Conservation (phyloP, 2,329 filamentous ascomycete genomes). For the Rutstroemia sp. region DNA sequence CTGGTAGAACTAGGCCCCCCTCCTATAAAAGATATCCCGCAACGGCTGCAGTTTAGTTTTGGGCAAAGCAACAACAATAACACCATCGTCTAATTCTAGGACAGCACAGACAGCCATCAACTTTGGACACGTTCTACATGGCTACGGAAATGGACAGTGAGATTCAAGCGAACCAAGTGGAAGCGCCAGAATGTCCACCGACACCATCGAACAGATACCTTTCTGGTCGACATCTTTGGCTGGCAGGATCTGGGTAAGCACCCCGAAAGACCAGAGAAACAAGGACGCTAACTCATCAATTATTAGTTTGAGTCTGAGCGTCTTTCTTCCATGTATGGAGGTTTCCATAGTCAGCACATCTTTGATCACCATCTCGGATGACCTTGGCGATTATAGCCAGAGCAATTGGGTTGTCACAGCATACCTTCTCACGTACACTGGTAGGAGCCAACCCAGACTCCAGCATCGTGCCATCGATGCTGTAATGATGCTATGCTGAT, state of each 20-base stretch:
- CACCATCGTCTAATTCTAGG: no score
- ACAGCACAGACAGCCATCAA: no score
- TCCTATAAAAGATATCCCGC: no score
- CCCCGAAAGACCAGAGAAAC: background rate
- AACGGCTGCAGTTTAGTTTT: no score
- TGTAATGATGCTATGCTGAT: background rate
- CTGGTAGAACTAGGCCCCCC: no score
- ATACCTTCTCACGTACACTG: background rate
- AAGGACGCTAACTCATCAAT: background rate
- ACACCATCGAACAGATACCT: no score
- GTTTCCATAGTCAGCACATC: constrained; percentile 3
- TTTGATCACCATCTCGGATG: background rate
- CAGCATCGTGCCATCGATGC: background rate
- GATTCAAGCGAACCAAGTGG: no score
- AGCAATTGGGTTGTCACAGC: constrained; percentile 4
- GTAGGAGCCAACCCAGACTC: background rate
- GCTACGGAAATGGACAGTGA: no score
- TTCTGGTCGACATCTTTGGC: no score
- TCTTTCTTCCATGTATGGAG: background rate
- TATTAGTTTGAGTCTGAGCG: background rate
- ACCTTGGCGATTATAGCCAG: background rate
- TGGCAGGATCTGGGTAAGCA: background rate
- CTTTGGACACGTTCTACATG: no score
- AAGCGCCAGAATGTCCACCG: no score
- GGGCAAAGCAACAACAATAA: no score